Percentiles rank a stretch among this genome's conserved stretches.
These are phyloP conservation scores for Mentha longifolia DNA, from an alignment of 257 asterid species.

Conservation along the genomic window DNA sequence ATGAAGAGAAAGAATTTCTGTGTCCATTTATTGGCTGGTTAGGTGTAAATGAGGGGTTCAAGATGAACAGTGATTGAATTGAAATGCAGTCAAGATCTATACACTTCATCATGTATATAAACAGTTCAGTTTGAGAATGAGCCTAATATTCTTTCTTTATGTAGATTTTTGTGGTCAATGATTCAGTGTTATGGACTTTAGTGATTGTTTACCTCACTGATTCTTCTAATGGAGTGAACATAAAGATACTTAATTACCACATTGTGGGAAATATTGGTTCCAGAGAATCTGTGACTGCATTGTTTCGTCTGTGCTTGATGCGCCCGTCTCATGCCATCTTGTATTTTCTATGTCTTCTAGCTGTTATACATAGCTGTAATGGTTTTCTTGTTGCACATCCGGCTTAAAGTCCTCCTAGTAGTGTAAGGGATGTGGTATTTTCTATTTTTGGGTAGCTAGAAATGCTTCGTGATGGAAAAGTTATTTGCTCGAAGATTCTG, in stretches of 20 bases:
- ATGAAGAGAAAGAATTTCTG: background rate
- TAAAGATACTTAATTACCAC: background rate
- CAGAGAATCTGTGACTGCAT: background rate
- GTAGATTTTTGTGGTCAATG: background rate
- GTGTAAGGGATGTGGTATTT: background rate
- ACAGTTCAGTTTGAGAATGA: constrained; percentile 1
- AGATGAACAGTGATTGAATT: background rate
- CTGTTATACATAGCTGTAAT: background rate
- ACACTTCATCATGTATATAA: background rate
- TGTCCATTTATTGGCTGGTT: background rate
- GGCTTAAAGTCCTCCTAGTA: constrained; percentile 8
- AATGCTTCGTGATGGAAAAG: background rate
- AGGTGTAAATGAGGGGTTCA: background rate
- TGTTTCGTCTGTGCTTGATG: background rate
- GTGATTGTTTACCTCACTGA: background rate
- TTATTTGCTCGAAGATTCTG: background rate
- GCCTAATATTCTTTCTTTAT: background rate
- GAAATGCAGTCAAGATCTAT: background rate
- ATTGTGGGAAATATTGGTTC: background rate
- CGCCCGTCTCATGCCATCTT: background rate
- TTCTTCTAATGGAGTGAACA: background rate
- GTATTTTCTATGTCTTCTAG: background rate
- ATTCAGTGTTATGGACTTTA: background rate
- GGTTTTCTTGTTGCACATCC: background rate
- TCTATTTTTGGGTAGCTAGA: background rate